These are phyloP conservation scores for Trichoderma aggressivum DNA, from an alignment of 2,329 filamentous ascomycete genomes.

Conservation along the genomic window DNA sequence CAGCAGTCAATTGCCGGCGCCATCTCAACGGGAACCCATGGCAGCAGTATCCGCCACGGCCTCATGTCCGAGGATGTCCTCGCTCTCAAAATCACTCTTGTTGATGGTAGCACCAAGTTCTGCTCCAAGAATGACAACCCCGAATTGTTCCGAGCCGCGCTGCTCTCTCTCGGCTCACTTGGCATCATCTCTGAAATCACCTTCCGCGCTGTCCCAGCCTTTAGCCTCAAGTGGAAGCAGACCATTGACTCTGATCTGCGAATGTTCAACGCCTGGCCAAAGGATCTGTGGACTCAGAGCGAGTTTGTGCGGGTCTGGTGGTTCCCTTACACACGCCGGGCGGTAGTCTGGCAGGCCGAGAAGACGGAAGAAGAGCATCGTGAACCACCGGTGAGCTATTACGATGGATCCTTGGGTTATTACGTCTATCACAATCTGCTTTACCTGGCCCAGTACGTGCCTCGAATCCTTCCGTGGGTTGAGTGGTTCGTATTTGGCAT, in stretches of 20 bases:
- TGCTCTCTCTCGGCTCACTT: slow-evolving; percentile 83
- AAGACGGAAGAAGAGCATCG: slow-evolving; percentile 63
- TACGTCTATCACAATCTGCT: slow-evolving; percentile 90
- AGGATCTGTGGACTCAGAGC: slow-evolving; percentile 72
- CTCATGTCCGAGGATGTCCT: slow-evolving; percentile 76
- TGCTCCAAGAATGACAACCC: slow-evolving; percentile 68
- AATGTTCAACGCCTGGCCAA: slow-evolving; percentile 69
- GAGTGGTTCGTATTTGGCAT: slow-evolving; percentile 98
- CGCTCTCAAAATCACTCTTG: slow-evolving; percentile 74
- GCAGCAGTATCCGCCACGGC: slow-evolving; percentile 79
- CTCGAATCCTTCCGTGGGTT: slow-evolving; percentile 77
- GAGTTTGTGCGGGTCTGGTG: slow-evolving; percentile 97
- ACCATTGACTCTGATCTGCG: slow-evolving; percentile 66
- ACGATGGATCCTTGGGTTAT: slow-evolving; percentile 78
- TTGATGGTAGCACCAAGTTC: slow-evolving; percentile 68
- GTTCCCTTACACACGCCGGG: slow-evolving; percentile 87
- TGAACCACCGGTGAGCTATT: slow-evolving; percentile 67
- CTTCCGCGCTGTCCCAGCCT: slow-evolving; percentile 73
- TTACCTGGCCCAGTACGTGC: slow-evolving; percentile 72
- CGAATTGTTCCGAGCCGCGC: slow-evolving; percentile 81
- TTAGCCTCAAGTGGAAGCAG: slow-evolving; percentile 85
- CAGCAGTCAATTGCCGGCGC: slow-evolving; percentile 90
- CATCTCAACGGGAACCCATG: slow-evolving; percentile 90
- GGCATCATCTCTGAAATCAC: slow-evolving; percentile 90
- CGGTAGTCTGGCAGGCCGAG: slow-evolving; percentile 86